A percentile compares a stretch with the other conserved stretches of the same genome.
Conservation (phyloP, 495 filamentous ascomycete genomes). For the Cenococcum geophilum region DNA sequence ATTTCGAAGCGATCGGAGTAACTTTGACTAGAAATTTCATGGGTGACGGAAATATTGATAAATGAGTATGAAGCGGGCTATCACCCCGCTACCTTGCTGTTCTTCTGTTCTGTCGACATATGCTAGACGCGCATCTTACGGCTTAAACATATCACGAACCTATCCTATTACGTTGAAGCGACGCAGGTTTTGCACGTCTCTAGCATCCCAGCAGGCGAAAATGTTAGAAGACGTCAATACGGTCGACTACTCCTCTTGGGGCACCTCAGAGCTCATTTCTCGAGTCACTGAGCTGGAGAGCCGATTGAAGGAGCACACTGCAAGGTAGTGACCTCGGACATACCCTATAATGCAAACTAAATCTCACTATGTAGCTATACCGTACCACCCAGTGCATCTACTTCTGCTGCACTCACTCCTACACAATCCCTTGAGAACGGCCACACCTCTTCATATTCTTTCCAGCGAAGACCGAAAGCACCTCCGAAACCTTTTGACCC, state of each 20-base stretch:
- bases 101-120: too few species aligned
- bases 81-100: too few species aligned
- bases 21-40: too few species aligned
- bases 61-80: too few species aligned
- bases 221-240: not conserved
- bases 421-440: not conserved
- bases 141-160: too few species aligned
- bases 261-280: slow-evolving; percentile 24
- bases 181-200: too few species aligned
- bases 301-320: slow-evolving; percentile 18
- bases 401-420: not conserved
- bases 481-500: slow-evolving; percentile 55
- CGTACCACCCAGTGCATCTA: not conserved
- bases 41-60: too few species aligned
- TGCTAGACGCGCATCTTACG: too few species aligned
- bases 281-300: slow-evolving; percentile 34
- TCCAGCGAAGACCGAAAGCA: slow-evolving; percentile 18
- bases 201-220: not conserved
- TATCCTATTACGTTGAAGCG: too few species aligned
- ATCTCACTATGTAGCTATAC: not conserved
- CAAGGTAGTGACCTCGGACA: not conserved
- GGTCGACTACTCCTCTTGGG: slow-evolving; percentile 33
- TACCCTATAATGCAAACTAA: not conserved
- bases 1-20: too few species aligned
- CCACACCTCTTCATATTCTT: not conserved